Evolutionary conservation across 306 rosid genomes (phyloP), one percentile per base, ranked within the genome.

Genomic region (Cicer chorassanicum): DNA sequence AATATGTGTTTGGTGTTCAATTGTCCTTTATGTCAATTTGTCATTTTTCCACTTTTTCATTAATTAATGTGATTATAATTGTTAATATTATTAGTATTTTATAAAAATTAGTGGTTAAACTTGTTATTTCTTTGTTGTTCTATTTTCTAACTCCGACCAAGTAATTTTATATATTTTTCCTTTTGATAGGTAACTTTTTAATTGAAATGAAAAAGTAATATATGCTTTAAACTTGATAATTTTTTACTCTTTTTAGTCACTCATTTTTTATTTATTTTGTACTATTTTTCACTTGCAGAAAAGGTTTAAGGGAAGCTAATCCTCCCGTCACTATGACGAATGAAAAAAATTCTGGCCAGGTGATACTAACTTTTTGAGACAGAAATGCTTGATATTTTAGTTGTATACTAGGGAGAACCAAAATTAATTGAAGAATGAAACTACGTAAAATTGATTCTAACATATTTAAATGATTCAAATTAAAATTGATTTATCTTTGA

Each of bases 281-380:
- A 61, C 46, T 56, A 59, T 24, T 65, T 65, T 66, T n/a, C 60
- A 15, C 29, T 65, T 12, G 63, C 76, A 75, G 86, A 14, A 70
- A 42, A 74, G 15, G n/a, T 40, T 29, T 73, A 13, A 65, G 48
- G 14, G 56, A 11, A 38, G 2, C 2, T 14, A 14, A 34, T 24
- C 16, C 71, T 44, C 63, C 68, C 0, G 74, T 80, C 24, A 76
- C 1, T 9, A n/a, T 83, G 0, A 29, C 5, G 19, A 2, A 51
- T 44, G 39, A 18, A 1, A 12, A 42, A 50, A 41, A 46, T 13
- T 6, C 36, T 42, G 7, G 24, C 0, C 70, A 76, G 84, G 87
- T 72, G 42, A 24, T 15, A n/a, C 42, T 21, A 11, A 9, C 1
- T 6, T 68, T 24, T 29, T 5, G 59, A 12, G 41, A 15, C n/a